These are phyloP conservation scores for Arabidopsis thaliana DNA, from an alignment of 345 rosid genomes.

Conservation along the genomic window DNA sequence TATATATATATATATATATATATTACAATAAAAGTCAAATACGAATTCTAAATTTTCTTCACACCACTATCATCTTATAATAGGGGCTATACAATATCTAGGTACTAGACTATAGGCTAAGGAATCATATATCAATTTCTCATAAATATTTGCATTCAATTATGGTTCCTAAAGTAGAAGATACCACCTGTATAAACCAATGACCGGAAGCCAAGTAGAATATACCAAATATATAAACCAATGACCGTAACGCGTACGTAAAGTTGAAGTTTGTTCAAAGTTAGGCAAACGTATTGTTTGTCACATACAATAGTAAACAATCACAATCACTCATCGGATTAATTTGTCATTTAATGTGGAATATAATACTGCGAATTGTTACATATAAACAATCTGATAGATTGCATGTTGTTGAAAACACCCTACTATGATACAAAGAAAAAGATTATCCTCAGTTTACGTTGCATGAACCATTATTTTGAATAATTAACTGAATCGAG, in stretches of 20 bases:
- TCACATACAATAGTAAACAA: conserved; percentile 3
- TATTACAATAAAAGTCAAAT: neutral
- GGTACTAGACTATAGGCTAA: neutral
- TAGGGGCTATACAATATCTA: conserved; percentile 11
- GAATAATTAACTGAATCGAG: neutral
- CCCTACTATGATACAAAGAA: neutral
- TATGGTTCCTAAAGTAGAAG: neutral
- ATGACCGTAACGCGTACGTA: conserved; percentile 9
- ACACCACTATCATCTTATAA: neutral
- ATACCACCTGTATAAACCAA: conserved; percentile 1
- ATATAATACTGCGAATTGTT: too few species aligned
- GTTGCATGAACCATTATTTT: neutral
- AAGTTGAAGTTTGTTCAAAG: conserved; percentile 31
- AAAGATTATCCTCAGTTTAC: neutral
- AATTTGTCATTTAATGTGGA: neutral
- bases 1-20: too few species aligned
- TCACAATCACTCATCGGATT: conserved; percentile 26
- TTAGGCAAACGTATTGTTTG: conserved; percentile 39
- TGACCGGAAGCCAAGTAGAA: neutral
- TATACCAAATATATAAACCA: conserved; percentile 21
- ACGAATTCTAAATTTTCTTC: conserved; percentile 9
- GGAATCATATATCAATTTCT: neutral
- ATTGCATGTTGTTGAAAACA: neutral
- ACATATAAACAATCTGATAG: neutral
- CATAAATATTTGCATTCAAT: neutral